Evolutionary conservation across 1,284 basidiomycete genomes (phyloP), one percentile per base, ranked within the genome.

Genomic region (Cerioporus squamosus): DNA sequence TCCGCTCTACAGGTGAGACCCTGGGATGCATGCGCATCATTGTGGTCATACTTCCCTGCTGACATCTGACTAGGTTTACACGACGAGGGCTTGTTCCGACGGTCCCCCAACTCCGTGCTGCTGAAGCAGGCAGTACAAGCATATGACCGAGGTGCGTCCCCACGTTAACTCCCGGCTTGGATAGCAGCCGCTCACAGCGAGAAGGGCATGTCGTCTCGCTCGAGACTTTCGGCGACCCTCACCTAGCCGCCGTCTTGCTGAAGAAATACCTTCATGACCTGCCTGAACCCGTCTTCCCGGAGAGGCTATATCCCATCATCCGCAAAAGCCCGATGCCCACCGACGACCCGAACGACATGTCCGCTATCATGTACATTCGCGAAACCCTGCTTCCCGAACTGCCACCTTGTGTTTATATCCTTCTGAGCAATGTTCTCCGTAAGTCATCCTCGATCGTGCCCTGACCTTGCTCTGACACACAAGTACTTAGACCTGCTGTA

Each of bases 261-360:
- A 95, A 95, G 77, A 92, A 93, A 68, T 94, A 89, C 68, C 74
- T 95, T 18, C 83, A 91, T 29, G 90, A 93, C 70, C 77, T 95
- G 2, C 91, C 90, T 1, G 79, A 84, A 44, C 90, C 93, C 2
- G 74, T 93, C 17, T 91, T 95, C 64, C 81, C 88, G 0, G 88
- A 90, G 68, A 71, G 68, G 10, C 69, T 88, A 18, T 95, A 94
- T 69, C 77, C 83, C 3, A 54, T 79, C 26, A 86, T 94, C 40
- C 79, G 80, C 38, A 79, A 81, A 53, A 94, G 93, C 72, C 93
- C 93, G 9, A 60, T 70, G 18, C 78, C 84, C 12, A 79, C 81
- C 7, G 75, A 72, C 50, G 81, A 88, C 60, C 75, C 82, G 7
- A 73, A 75, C 1, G 87, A 91, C 64, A 77, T 87, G 72, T 71